phyloP scores from a whole-genome alignment of 2,329 filamentous ascomycete species.

The Mycocentrospora acerina region DNA sequence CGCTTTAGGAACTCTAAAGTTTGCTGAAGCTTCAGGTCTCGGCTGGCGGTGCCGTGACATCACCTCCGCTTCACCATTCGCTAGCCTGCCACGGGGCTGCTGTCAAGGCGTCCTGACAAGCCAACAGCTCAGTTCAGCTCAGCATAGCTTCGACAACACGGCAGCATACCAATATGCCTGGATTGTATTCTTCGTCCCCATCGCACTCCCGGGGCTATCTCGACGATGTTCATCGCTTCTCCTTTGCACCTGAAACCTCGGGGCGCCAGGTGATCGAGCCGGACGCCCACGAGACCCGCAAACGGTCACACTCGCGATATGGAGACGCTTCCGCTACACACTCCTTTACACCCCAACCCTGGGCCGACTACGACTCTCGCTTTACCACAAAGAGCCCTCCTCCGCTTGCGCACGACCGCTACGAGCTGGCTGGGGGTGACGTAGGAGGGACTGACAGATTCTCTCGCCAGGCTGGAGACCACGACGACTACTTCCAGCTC shows the following conservation, averaged over 20 bases:
- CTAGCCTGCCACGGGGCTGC: slow-evolving; percentile 4
- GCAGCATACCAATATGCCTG: slow-evolving; percentile 30
- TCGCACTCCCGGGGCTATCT: slow-evolving; percentile 20
- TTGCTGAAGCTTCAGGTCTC: slow-evolving; percentile 1
- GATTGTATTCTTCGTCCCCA: slow-evolving; percentile 23
- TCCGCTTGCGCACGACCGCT: slow-evolving; percentile 54
- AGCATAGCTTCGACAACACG: slow-evolving; percentile 24
- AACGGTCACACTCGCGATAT: slow-evolving; percentile 26
- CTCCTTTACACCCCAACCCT: slow-evolving; percentile 15
- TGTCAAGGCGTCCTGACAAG: slow-evolving; percentile 11
- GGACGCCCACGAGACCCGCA: slow-evolving; percentile 34
- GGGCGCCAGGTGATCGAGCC: slow-evolving; percentile 31
- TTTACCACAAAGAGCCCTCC: slow-evolving; percentile 41
- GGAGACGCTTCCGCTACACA: slow-evolving; percentile 14
- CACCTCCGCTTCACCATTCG: slow-evolving; percentile 14
- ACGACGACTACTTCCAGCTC: slow-evolving; percentile 45
- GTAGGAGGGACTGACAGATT: slow-evolving; percentile 50
- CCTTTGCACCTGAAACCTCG: slow-evolving; percentile 27
- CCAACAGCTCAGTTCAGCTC: slow-evolving; percentile 19
- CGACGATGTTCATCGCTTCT: slow-evolving; percentile 25
- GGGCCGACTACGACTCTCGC: slow-evolving; percentile 18
- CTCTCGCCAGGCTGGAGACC: slow-evolving; percentile 41
- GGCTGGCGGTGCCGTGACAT: not conserved
- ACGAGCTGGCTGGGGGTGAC: slow-evolving; percentile 51
- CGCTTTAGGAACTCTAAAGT: not conserved